phyloP scores from a whole-genome alignment of 2,329 filamentous ascomycete species.

The Penicillium sp. region DNA sequence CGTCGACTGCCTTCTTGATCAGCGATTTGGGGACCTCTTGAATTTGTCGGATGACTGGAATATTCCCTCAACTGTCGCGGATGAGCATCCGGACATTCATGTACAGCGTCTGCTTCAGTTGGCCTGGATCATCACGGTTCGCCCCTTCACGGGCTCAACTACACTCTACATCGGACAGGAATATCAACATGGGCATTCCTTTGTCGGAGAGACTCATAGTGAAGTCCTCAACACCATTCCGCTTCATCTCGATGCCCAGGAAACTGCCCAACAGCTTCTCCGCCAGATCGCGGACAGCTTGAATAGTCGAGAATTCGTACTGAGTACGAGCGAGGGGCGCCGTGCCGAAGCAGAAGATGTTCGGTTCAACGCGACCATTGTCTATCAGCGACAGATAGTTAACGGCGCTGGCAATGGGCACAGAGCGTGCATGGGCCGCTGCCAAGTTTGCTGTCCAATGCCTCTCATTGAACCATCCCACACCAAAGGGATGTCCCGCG shows the following conservation, averaged over 20 bases:
- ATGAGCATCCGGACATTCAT: slow-evolving; percentile 8
- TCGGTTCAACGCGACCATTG: slow-evolving; percentile 2
- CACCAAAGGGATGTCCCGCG: background rate
- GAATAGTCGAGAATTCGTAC: background rate
- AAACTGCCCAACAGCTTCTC: slow-evolving; percentile 6
- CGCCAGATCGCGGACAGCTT: background rate
- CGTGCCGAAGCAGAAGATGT: background rate
- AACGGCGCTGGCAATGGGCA: background rate
- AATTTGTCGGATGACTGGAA: slow-evolving; percentile 6
- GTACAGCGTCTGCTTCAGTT: slow-evolving; percentile 13
- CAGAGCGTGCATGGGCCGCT: background rate
- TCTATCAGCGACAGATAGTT: slow-evolving; percentile 7
- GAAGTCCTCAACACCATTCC: background rate
- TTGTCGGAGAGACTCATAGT: slow-evolving; percentile 4
- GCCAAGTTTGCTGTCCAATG: slow-evolving; percentile 5
- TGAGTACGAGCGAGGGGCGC: no score
- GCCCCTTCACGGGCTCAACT: slow-evolving; percentile 7
- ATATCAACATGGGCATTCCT: slow-evolving; percentile 8
- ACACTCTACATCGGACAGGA: slow-evolving; percentile 10
- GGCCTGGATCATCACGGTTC: slow-evolving; percentile 8
- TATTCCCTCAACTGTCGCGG: background rate
- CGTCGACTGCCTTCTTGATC: background rate
- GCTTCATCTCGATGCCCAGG: slow-evolving; percentile 11
- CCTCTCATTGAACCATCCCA: background rate
- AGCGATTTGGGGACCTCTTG: slow-evolving; percentile 5